A percentile compares a stretch with the other conserved stretches of the same genome.
Evolutionary conservation across 257 asterid species (phyloP).

Genomic region (Marsdenia floribunda): DNA sequence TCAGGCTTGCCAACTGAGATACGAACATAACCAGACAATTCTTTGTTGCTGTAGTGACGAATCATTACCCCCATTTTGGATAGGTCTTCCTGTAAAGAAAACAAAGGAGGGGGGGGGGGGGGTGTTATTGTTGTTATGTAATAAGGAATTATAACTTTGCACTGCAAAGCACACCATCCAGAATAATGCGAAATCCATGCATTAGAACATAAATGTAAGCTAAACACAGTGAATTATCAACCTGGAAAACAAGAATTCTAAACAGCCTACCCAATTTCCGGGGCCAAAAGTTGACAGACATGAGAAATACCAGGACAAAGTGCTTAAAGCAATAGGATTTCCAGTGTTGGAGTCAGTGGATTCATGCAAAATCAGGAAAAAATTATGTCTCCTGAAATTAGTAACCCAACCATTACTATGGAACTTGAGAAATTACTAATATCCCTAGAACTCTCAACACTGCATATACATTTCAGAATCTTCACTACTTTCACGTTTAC

Average conservation of each 20-base stretch:
- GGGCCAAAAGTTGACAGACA: background rate
- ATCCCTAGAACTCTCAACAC: too few relatives aligned
- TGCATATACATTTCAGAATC: too few relatives aligned
- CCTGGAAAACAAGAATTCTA: background rate
- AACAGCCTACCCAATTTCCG: background rate
- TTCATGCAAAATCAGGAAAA: background rate
- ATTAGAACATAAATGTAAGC: background rate
- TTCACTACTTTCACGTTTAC: too few relatives aligned
- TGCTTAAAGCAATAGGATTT: background rate
- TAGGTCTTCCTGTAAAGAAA: constrained; percentile 66
- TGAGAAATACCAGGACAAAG: background rate
- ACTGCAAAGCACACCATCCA: background rate
- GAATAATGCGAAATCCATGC: background rate
- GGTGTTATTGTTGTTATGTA: too few relatives aligned
- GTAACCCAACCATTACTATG: too few relatives aligned
- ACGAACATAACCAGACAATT: constrained; percentile 77
- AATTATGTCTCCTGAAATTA: background rate
- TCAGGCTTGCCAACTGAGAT: constrained; percentile 94
- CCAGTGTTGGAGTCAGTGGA: too few relatives aligned
- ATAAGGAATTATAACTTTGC: background rate
- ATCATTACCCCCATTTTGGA: constrained; percentile 87
- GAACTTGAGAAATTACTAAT: too few relatives aligned
- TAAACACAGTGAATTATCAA: background rate
- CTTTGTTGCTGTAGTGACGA: constrained; percentile 89
- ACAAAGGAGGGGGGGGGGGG: too few relatives aligned